Conservation (phyloP, 495 filamentous ascomycete species). For the Penicillium cinerascens region DNA sequence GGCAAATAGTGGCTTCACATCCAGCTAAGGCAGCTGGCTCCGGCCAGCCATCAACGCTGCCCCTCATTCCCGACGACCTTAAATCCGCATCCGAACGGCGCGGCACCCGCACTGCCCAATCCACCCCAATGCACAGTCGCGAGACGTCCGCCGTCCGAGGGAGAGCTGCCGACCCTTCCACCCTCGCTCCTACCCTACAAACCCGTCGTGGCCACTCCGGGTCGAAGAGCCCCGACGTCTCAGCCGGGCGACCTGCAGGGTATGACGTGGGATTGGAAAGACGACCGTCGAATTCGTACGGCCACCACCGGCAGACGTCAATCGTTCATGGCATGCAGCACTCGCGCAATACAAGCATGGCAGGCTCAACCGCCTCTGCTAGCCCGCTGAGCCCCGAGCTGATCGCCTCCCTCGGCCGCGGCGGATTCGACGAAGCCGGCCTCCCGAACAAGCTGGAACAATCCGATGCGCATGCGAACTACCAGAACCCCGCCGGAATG, state of each 20-base stretch:
- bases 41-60: slow-evolving; percentile 40
- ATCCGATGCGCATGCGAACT: slow-evolving; percentile 27
- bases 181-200: slow-evolving; percentile 41
- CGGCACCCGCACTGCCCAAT: slow-evolving; percentile 45
- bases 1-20: slow-evolving; percentile 37
- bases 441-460: slow-evolving; percentile 29
- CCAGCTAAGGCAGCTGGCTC: slow-evolving; percentile 39
- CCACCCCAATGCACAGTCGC: slow-evolving; percentile 48
- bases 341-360: slow-evolving; percentile 79
- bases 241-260: slow-evolving; percentile 37
- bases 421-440: slow-evolving; percentile 25
- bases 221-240: slow-evolving; percentile 52
- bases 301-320: slow-evolving; percentile 89
- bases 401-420: slow-evolving; percentile 62
- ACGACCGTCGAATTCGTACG: slow-evolving; percentile 67
- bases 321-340: slow-evolving; percentile 94
- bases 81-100: slow-evolving; percentile 37
- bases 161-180: slow-evolving; percentile 39
- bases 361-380: slow-evolving; percentile 57
- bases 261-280: slow-evolving; percentile 63
- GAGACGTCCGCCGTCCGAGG: slow-evolving; percentile 44
- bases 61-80: slow-evolving; percentile 45
- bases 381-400: slow-evolving; percentile 83
- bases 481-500: slow-evolving; percentile 21
- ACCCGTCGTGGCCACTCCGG: slow-evolving; percentile 51